Evolutionary conservation across 129 eudicot species (phyloP), one percentile per base, ranked within the genome.

Genomic region (Artemisia argyi): DNA sequence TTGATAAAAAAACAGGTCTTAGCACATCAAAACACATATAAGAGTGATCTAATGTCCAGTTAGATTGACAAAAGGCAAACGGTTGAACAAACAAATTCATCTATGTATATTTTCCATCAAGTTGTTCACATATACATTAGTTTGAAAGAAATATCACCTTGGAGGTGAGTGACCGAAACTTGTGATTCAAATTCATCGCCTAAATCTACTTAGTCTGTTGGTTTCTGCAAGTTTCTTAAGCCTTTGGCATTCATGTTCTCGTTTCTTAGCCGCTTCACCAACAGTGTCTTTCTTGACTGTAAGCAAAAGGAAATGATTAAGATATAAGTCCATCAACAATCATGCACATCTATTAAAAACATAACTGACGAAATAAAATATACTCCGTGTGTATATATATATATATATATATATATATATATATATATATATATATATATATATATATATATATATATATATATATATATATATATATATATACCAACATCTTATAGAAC

Each of bases 161-260:
- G 85, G 85, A 63, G 98, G 98, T 63, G 96, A 87, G 46, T 81
- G 96, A 69, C 98, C 89, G 69, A 67, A 82, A 66, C 98, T 92
- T n/a, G n/a, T n/a, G 85, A 95, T 89, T 52, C 90, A 81, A 69
- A 95, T 89, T 22, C 88, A 85, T 13, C 73, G 84, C 63, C 90
- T 82, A 72, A 80, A 61, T 63, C 93, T 80, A 74, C 95, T 83
- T 51, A 82, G 72, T 62, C 91, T 84, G 62, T 82, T 83, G 19
- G 91, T 89, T 82, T 93, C 98, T 0, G 92, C 98, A 18, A 93
- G 92, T 72, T 87, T 90, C 78, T 93, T 92, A 71, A 93, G 96
- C 83, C 93, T 84, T 73, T 84, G 92, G 44, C 79, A 75, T 78
- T 93, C 98, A 56, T 85, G 98, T 82, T 90, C 96, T 61, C 97